Evolutionary conservation across 306 rosid species (phyloP).

Genomic region (Alnus glutinosa): DNA sequence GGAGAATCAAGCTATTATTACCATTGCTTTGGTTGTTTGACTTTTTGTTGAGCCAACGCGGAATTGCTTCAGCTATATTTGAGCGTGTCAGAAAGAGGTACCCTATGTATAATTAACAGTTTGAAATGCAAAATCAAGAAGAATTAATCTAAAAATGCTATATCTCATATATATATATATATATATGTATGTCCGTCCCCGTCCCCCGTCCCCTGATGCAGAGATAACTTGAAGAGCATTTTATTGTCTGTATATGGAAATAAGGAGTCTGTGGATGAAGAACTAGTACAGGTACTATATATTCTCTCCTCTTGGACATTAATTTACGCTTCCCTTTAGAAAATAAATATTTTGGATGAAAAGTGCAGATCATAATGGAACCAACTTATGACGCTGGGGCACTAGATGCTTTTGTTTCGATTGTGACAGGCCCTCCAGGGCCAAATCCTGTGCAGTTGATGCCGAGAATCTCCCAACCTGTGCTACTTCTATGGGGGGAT

Average conservation of each 20-base stretch:
- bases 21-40: slow-evolving; percentile 84
- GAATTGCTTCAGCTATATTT: slow-evolving; percentile 72
- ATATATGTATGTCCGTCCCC: too few species aligned
- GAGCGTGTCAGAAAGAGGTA: slow-evolving; percentile 84
- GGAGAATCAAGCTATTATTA: slow-evolving; percentile 83
- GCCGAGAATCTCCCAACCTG: slow-evolving; percentile 67
- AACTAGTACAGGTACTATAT: slow-evolving; percentile 64
- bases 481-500: slow-evolving; percentile 84
- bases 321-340: not conserved
- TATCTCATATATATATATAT: not conserved
- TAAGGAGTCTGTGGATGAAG: slow-evolving; percentile 83
- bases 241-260: slow-evolving; percentile 73
- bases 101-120: slow-evolving; percentile 3
- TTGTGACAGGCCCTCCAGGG: slow-evolving; percentile 91
- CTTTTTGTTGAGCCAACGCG: slow-evolving; percentile 64
- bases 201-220: slow-evolving; percentile 31
- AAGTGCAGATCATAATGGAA: slow-evolving; percentile 67
- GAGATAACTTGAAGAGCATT: slow-evolving; percentile 70
- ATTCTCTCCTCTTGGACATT: not conserved
- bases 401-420: slow-evolving; percentile 80
- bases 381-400: slow-evolving; percentile 82
- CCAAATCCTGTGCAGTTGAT: slow-evolving; percentile 76
- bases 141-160: slow-evolving; percentile 11
- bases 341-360: not conserved
- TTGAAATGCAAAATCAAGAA: not conserved